Evolutionary conservation across 345 rosid genomes (phyloP).

Genomic region (Bruguiera sexangula): DNA sequence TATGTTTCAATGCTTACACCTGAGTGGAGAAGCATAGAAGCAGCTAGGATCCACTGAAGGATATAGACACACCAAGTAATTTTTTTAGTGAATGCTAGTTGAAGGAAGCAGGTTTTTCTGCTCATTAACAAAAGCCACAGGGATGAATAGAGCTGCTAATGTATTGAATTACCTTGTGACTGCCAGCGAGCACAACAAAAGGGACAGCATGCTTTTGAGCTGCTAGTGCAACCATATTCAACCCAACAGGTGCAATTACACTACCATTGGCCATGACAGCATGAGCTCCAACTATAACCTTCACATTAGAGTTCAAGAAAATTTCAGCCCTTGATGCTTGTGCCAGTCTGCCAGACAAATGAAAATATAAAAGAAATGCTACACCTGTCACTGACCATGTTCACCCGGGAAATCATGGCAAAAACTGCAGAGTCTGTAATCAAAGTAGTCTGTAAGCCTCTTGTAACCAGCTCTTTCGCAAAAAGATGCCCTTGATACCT

Average conservation of each 20-base stretch:
- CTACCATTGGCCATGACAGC: constrained; percentile 99
- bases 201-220: constrained; percentile 98
- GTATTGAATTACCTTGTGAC: constrained; percentile 74
- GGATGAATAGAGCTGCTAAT: neutral
- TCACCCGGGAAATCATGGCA: constrained; percentile 97
- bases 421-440: constrained; percentile 97
- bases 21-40: too few relatives aligned
- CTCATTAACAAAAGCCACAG: constrained; percentile 5
- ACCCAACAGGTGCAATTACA: constrained; percentile 93
- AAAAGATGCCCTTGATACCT: constrained; percentile 96
- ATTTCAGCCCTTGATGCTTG: neutral
- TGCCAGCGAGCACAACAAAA: constrained; percentile 93
- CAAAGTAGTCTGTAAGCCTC: constrained; percentile 90
- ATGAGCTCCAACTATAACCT: constrained; percentile 99
- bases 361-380: constrained; percentile 1
- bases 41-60: too few relatives aligned
- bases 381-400: constrained; percentile 51
- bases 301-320: constrained; percentile 19
- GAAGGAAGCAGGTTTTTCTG: neutral
- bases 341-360: neutral
- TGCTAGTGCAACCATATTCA: constrained; percentile 98
- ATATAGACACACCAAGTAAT: too few relatives aligned
- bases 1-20: too few relatives aligned
- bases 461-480: constrained; percentile 83
- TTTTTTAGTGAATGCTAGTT: too few relatives aligned